A percentile compares a stretch with the other conserved stretches of the same genome.
These are phyloP conservation scores for Beauveria sp. DNA, from an alignment of 2,329 filamentous ascomycete species.

Conservation along the genomic window DNA sequence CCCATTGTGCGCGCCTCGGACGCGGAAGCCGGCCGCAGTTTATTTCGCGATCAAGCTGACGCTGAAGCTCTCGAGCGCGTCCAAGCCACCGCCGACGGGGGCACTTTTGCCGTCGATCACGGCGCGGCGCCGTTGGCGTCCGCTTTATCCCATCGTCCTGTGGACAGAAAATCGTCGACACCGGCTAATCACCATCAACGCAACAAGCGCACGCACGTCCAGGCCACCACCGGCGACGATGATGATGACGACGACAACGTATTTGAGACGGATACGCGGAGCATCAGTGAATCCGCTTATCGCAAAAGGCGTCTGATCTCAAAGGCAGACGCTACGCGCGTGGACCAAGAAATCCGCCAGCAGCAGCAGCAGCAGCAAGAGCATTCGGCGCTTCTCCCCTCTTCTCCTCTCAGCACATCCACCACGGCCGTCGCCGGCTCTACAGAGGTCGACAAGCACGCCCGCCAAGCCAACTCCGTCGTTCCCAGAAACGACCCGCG, in stretches of 20 bases:
- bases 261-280: constrained; percentile 23
- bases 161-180: no score
- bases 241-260: constrained; percentile 16
- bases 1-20: background rate
- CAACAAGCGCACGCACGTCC: background rate
- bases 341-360: background rate
- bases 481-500: background rate
- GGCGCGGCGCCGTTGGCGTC: background rate
- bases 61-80: background rate
- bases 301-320: constrained; percentile 15
- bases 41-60: background rate
- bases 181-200: background rate
- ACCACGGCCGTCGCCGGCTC: background rate
- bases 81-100: background rate
- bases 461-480: no score
- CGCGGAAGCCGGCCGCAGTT: background rate
- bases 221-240: background rate
- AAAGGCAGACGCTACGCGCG: background rate
- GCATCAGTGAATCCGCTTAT: constrained; percentile 14
- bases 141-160: background rate
- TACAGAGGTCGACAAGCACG: background rate
- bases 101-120: background rate
- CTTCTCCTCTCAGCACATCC: background rate
- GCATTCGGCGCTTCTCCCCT: background rate
- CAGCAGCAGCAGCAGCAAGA: background rate